Base-by-base conservation (phyloP, 2,329 filamentous ascomycete species). In the Purpureocillium takamizusanense region DNA sequence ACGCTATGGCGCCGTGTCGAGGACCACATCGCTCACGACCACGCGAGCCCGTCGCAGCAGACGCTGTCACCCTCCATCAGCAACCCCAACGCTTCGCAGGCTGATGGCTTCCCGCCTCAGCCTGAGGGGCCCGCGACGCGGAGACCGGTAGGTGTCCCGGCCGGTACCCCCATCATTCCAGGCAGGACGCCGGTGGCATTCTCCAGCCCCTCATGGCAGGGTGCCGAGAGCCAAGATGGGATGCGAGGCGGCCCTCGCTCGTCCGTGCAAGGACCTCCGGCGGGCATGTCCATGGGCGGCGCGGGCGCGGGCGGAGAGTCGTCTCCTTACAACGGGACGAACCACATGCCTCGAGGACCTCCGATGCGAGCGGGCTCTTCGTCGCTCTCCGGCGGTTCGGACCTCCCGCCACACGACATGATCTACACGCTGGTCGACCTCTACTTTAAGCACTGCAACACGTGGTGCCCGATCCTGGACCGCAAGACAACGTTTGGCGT, bases 361-460 rank as follows among this genome's bases (percentile, higher is more conserved):
- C 21, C 21, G 21, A 25, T 25, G 21, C 46, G 48, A 12, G 51
- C 47, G 31, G 52, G 54, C 8, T 47, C 53, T 2, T 56, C 56
- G 0, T 46, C 56, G 7, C 44, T 60, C n/a, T 53, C 58, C 13
- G 57, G 58, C 53, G 70, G 50, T 46, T 63, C 50, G 51, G 61
- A 78, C 38, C 66, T 79, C 1, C 76, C 76, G 3, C 73, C 76
- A 0, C 75, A 78, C 43, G 75, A 79, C 44, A 61, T 79, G 11
- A 54, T 78, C 4, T 79, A 78, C 42, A 72, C 69, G 3, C 58
- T 80, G 2, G 73, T 76, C 13, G 74, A 78, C 43, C 59, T 79
- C 7, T 80, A 76, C 55, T 79, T 80, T 60, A 77, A 76, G 47
- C 74, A 80, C 51, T 72, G 76, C 51, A 78, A 78, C 46, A 74